Evolutionary conservation across 768 basidiomycete species (phyloP).

Genomic region (Hygrophorus pudorinus): DNA sequence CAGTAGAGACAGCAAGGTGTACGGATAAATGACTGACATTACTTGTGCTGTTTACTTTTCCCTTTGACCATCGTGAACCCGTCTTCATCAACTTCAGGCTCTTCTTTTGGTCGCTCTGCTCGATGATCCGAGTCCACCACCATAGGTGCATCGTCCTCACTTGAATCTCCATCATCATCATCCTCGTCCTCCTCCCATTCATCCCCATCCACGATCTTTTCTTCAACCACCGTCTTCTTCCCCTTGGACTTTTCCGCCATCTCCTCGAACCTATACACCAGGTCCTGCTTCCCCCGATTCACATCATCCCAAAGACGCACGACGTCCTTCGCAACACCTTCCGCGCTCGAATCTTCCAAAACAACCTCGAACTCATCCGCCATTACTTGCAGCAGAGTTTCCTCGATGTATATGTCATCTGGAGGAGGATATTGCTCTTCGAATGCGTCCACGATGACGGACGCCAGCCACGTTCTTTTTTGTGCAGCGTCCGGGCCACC

Average conservation of each 20-base stretch:
- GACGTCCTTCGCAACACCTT: constrained; percentile 62
- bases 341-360: constrained; percentile 80
- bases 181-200: constrained; percentile 43
- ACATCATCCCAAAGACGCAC: constrained; percentile 57
- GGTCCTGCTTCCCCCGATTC: constrained; percentile 30
- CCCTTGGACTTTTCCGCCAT: constrained; percentile 48
- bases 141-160: constrained; percentile 43
- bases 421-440: constrained; percentile 38
- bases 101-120: constrained; percentile 26
- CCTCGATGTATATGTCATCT: constrained; percentile 73
- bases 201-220: constrained; percentile 27
- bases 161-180: too few species aligned
- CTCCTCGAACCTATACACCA: constrained; percentile 54
- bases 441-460: constrained; percentile 71
- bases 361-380: constrained; percentile 78
- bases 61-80: constrained; percentile 78
- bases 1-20: too few species aligned
- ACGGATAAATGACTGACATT: constrained; percentile 5
- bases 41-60: constrained; percentile 43
- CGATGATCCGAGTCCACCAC: constrained; percentile 33
- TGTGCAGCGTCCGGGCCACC: constrained; percentile 62
- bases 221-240: constrained; percentile 42
- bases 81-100: constrained; percentile 82
- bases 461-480: constrained; percentile 82
- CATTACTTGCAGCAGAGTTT: constrained; percentile 75